Evolutionary conservation across 805 yeast genomes (phyloP), one percentile per base, ranked within the genome.

Genomic region (Cyberlindnera saturnus): DNA sequence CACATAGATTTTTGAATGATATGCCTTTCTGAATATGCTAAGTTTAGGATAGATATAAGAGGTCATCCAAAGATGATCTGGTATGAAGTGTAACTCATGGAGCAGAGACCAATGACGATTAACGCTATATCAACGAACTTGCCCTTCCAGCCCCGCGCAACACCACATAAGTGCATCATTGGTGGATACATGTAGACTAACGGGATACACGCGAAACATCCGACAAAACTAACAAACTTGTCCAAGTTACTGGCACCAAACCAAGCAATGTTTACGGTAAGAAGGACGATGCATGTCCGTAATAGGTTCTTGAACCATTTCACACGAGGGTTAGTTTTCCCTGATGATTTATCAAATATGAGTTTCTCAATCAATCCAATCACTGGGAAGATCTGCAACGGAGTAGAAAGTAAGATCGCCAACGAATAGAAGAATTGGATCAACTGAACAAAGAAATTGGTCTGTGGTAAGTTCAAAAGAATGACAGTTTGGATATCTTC

Each of bases 161-260:
- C 33, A 30, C 53, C 43, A 55, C 67, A 73, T 42, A 78, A 67
- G 55, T 86, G 93, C 41, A 86, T 65, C 71, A 86, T 70, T 15
- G 95, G 93, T 8, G 95, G 93, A 55, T 85, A 84, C 79, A 86
- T 81, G 65, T 86, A 86, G 5, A 86, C 93, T 65, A 86, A 71
- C 2, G 95, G 95, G 43, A 86, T 82, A 56, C 95, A 86, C 1
- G 91, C 90, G 65, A 86, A 82, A 41, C 89, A 82, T 4, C 95
- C 95, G 41, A 86, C 84, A 56, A 86, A 79, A 3, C 90, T 80
- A 10, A 86, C 91, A 63, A 86, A 82, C 49, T 68, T 71, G 58
- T 86, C 93, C 48, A 86, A 64, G 53, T 83, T 77, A 44, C 74
- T 69, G 1, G 89, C 83, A 0, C 91, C 91, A 47, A 70, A 69